Evolutionary conservation across 78 protist genomes (phyloP).

Genomic region (Chrysochromulina parva): DNA sequence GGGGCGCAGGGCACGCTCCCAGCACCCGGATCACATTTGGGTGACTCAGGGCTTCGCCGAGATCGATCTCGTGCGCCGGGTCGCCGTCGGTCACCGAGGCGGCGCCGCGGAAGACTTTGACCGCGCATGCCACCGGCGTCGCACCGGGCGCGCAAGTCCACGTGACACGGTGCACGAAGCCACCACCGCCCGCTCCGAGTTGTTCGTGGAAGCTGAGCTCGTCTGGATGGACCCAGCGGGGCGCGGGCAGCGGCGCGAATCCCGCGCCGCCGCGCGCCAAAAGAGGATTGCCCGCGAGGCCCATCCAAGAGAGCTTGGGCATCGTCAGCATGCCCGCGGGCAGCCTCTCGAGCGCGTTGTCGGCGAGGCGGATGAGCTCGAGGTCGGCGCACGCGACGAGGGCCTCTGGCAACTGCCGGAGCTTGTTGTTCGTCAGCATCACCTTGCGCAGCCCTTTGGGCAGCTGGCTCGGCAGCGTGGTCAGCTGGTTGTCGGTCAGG

Average conservation of each 20-base stretch:
- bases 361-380: neutral
- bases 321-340: no score
- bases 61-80: neutral
- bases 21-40: neutral
- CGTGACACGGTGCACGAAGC: neutral
- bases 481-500: neutral
- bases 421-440: no score
- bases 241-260: neutral
- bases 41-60: neutral
- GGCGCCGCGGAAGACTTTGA: neutral
- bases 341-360: no score
- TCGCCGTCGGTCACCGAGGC: slow-evolving; percentile 4
- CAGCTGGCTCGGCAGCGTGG: neutral
- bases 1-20: neutral
- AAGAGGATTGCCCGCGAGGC: neutral
- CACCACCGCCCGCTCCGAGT: neutral
- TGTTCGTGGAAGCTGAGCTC: neutral
- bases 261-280: neutral
- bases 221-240: neutral
- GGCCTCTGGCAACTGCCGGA: no score
- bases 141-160: neutral
- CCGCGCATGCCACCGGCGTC: neutral
- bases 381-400: neutral
- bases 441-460: neutral
- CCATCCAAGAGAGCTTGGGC: neutral